A percentile compares a stretch with the other conserved stretches of the same genome.
phyloP scores from a whole-genome alignment of 1,284 basidiomycete species.

The Schizophyllum commune region DNA sequence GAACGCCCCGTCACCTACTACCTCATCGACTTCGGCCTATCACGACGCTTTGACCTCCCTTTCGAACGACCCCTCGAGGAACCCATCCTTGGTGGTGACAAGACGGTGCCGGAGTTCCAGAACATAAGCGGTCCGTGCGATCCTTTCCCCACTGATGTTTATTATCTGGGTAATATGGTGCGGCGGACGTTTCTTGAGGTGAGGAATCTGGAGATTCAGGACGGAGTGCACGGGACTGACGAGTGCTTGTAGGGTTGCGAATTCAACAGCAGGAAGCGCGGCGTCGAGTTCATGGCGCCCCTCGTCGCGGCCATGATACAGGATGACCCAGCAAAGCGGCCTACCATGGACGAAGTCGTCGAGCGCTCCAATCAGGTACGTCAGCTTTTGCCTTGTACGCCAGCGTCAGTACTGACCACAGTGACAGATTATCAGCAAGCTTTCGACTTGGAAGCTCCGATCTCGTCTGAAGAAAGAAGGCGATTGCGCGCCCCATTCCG shows the following conservation, averaged over 20 bases:
- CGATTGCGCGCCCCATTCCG: neutral
- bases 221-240: neutral
- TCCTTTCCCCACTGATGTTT: slow-evolving; percentile 24
- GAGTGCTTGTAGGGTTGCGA: neutral
- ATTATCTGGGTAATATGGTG: slow-evolving; percentile 21
- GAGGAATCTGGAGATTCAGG: neutral
- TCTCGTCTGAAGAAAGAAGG: neutral
- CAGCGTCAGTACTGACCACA: too few relatives aligned
- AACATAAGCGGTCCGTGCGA: slow-evolving; percentile 8
- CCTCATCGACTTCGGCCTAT: slow-evolving; percentile 30
- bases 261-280: neutral
- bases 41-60: slow-evolving; percentile 17
- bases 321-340: slow-evolving; percentile 19
- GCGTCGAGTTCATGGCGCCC: slow-evolving; percentile 20
- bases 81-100: slow-evolving; percentile 23
- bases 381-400: neutral
- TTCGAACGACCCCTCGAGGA: slow-evolving; percentile 14
- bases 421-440: neutral
- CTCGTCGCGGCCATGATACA: slow-evolving; percentile 22
- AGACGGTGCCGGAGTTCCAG: slow-evolving; percentile 24
- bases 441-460: neutral
- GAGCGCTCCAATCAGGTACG: slow-evolving; percentile 10
- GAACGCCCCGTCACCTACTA: slow-evolving; percentile 23
- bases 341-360: slow-evolving; percentile 21
- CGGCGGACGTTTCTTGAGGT: slow-evolving; percentile 14